Percentiles rank a stretch among this genome's conserved stretches.
Evolutionary conservation across 106 monocot species (phyloP).

Genomic region (Dendrobium catenatum): DNA sequence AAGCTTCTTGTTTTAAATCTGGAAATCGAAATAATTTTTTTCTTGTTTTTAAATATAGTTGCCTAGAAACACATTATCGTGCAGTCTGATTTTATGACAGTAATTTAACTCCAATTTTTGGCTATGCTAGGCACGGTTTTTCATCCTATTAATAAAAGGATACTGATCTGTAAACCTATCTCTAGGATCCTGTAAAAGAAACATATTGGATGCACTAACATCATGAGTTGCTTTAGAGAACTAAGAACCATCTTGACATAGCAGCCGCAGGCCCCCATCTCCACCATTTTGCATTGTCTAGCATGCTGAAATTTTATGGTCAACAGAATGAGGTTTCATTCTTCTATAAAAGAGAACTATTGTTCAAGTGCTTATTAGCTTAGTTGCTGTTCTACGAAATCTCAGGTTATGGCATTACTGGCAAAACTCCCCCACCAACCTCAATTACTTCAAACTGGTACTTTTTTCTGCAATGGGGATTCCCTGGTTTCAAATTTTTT

Average conservation of each 20-base stretch:
- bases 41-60: not conserved
- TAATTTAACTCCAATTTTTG: too few species aligned
- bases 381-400: conserved; percentile 1
- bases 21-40: not conserved
- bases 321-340: not conserved
- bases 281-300: not conserved
- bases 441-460: conserved; percentile 75
- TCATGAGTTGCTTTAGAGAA: too few species aligned
- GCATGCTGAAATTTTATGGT: not conserved
- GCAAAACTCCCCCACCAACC: conserved; percentile 73
- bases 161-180: too few species aligned
- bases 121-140: too few species aligned
- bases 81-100: not conserved
- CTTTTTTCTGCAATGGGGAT: not conserved
- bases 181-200: too few species aligned
- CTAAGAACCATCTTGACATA: too few species aligned
- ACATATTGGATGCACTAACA: too few species aligned
- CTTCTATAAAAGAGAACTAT: not conserved
- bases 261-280: too few species aligned
- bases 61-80: not conserved
- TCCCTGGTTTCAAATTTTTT: not conserved
- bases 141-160: too few species aligned
- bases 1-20: not conserved
- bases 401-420: conserved; percentile 68
- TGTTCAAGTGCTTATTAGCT: not conserved